These are phyloP conservation scores for Jamesozyma gamospora DNA, from an alignment of 805 yeast genomes.

Conservation along the genomic window DNA sequence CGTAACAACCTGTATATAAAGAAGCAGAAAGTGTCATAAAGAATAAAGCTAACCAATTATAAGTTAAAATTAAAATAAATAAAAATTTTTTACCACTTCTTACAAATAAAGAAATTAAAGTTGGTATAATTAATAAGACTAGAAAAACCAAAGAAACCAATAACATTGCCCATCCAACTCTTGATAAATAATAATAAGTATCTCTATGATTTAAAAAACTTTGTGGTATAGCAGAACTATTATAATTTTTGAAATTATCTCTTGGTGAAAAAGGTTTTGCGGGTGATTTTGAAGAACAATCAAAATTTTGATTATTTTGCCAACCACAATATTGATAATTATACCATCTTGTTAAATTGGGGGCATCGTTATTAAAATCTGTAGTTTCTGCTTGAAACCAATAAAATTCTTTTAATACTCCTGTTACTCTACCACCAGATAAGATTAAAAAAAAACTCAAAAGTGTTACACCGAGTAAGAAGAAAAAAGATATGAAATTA, in stretches of 20 bases:
- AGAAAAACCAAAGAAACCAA: conserved; percentile 48
- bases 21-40: conserved; percentile 39
- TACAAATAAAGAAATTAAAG: conserved; percentile 14
- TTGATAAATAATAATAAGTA: conserved; percentile 53
- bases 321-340: conserved; percentile 54
- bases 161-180: conserved; percentile 59
- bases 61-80: conserved; percentile 14
- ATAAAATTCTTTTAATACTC: conserved; percentile 56
- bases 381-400: conserved; percentile 74
- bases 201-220: conserved; percentile 40
- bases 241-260: conserved; percentile 50
- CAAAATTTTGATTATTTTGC: conserved; percentile 33
- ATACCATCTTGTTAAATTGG: conserved; percentile 61
- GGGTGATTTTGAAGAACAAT: conserved; percentile 49
- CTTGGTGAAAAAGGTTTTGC: conserved; percentile 83
- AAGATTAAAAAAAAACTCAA: conserved; percentile 54
- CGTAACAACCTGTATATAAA: conserved; percentile 46
- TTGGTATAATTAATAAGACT: conserved; percentile 37
- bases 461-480: conserved; percentile 39
- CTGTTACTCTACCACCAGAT: conserved; percentile 47
- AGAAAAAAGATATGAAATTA: conserved; percentile 26
- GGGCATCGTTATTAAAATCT: conserved; percentile 32
- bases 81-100: conserved; percentile 11
- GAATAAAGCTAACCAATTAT: conserved; percentile 32
- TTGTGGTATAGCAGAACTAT: conserved; percentile 40